These are phyloP conservation scores for Nakazawaea pomicola DNA, from an alignment of 805 yeast genomes.

Conservation along the genomic window DNA sequence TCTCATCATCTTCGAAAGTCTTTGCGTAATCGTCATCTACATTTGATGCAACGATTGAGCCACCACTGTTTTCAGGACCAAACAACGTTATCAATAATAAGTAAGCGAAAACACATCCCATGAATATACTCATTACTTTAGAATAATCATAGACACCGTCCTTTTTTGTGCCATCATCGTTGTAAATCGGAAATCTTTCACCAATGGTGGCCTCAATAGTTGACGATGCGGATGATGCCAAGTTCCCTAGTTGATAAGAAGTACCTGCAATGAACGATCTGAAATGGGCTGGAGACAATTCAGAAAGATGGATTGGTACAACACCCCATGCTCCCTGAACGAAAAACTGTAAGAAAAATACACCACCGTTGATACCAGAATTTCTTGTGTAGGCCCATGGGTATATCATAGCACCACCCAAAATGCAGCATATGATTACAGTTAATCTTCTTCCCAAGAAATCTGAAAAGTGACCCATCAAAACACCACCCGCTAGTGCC, in stretches of 20 bases:
- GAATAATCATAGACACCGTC: constrained; percentile 43
- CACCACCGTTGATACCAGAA: constrained; percentile 51
- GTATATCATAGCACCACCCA: constrained; percentile 58
- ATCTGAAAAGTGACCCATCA: constrained; percentile 51
- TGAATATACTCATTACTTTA: constrained; percentile 60
- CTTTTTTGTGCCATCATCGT: constrained; percentile 22
- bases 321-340: constrained; percentile 74
- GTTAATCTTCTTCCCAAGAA: constrained; percentile 52
- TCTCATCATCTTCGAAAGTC: constrained; percentile 8
- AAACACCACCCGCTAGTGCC: constrained; percentile 51
- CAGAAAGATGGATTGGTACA: constrained; percentile 56
- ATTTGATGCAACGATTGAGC: constrained; percentile 17
- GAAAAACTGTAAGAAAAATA: constrained; percentile 54
- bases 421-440: constrained; percentile 44
- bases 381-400: constrained; percentile 54
- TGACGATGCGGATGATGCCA: constrained; percentile 61
- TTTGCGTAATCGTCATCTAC: constrained; percentile 2
- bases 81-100: constrained; percentile 43
- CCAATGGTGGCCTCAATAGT: constrained; percentile 68
- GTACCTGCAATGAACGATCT: constrained; percentile 60
- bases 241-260: constrained; percentile 64
- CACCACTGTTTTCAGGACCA: constrained; percentile 56
- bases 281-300: constrained; percentile 57
- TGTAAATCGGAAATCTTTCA: constrained; percentile 40
- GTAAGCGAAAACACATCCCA: constrained; percentile 57